These are phyloP conservation scores for Nectriaceae sp. DNA, from an alignment of 2,329 filamentous ascomycete genomes.

Conservation along the genomic window DNA sequence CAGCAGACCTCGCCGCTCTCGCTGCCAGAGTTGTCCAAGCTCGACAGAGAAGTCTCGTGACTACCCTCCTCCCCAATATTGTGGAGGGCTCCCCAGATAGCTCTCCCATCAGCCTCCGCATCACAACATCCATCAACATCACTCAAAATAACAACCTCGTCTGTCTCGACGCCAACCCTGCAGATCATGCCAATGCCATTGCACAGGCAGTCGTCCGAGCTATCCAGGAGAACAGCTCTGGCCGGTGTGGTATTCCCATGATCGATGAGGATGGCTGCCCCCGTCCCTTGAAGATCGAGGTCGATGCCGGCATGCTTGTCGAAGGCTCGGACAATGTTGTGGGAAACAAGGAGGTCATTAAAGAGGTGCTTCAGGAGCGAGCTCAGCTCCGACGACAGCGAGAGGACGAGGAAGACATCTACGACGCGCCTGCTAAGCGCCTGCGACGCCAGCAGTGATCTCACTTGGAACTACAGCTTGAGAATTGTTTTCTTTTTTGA, in stretches of 20 bases:
- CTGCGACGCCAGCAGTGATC: constrained; percentile 11
- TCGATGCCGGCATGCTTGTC: constrained; percentile 49
- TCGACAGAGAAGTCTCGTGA: constrained; percentile 8
- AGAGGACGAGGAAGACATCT: constrained; percentile 19
- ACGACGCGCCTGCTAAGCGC: constrained; percentile 25
- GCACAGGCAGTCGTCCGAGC: constrained; percentile 47
- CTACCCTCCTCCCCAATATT: constrained; percentile 7
- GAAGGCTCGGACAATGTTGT: constrained; percentile 47
- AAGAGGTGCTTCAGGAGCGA: constrained; percentile 28
- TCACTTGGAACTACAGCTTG: no score
- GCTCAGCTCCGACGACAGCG: constrained; percentile 18
- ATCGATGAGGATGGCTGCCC: constrained; percentile 46
- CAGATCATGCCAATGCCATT: constrained; percentile 43
- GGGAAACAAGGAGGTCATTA: constrained; percentile 35
- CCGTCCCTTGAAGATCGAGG: constrained; percentile 42
- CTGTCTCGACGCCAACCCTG: constrained; percentile 41
- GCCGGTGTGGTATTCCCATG: constrained; percentile 45
- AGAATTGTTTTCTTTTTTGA: no score
- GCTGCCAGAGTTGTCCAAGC: constrained; percentile 18
- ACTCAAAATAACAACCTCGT: constrained; percentile 51
- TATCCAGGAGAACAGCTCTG: constrained; percentile 44
- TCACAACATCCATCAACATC: constrained; percentile 51
- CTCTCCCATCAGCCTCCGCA: constrained; percentile 46
- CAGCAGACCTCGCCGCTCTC: constrained; percentile 16
- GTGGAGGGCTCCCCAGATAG: constrained; percentile 20